Conservation (phyloP, 1,139 yeast genomes). For the Entelexis sorbosivorans region DNA sequence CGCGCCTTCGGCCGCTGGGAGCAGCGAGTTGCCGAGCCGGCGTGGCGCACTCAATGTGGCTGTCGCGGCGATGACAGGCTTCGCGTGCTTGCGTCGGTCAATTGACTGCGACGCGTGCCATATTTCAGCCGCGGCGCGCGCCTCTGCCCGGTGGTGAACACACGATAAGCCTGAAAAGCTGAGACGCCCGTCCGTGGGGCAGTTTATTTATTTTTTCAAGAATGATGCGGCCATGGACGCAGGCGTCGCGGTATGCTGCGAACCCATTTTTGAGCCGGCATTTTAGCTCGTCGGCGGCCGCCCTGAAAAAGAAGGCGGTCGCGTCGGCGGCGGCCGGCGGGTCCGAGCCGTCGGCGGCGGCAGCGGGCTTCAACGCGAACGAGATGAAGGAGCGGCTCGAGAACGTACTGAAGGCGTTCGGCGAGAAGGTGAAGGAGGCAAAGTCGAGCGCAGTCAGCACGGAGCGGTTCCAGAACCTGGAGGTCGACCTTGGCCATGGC, state of each 20-base stretch:
- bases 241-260: background rate
- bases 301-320: background rate
- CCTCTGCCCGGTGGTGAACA: no score
- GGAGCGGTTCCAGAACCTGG: constrained; percentile 50
- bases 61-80: no score
- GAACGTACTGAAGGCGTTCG: constrained; percentile 42
- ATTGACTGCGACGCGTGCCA: no score
- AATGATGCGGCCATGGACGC: no score
- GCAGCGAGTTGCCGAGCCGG: no score
- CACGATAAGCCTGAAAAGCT: background rate
- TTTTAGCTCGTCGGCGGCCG: background rate
- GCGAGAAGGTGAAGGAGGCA: constrained; percentile 47
- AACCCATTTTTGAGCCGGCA: background rate
- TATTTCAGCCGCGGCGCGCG: no score
- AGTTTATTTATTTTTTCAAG: no score
- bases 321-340: background rate
- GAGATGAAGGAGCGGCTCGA: constrained; percentile 41
- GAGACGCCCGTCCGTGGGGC: background rate
- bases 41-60: no score
- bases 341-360: background rate
- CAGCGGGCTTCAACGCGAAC: constrained; percentile 19
- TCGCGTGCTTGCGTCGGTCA: no score
- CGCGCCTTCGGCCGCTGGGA: no score
- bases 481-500: constrained; percentile 42
- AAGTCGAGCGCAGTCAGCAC: constrained; percentile 63